Base-by-base conservation (phyloP, 73 alveolate species). In the Symbiodinium pilosum region DNA sequence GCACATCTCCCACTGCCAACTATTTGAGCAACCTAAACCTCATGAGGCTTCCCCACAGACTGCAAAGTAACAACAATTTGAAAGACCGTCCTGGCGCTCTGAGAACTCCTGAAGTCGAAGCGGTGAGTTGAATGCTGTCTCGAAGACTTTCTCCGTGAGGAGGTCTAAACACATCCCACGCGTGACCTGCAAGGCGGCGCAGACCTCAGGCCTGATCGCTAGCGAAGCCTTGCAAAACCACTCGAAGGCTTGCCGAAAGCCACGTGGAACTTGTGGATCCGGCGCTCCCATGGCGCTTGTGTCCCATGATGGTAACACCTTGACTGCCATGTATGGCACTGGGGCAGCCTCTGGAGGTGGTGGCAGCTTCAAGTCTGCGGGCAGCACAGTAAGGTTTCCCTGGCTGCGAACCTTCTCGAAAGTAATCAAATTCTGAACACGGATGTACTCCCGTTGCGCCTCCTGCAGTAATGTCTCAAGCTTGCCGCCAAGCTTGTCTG, bases 351-450 rank as follows among this genome's bases (percentile, higher is more conserved):
- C 97, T 18, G 97, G 83, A 41, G 97, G 97, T 30, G 97, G 88
- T 40, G 97, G 97, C 97, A 91, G 47, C 89, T 68, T 86, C 81
- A 91, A 86, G 59, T 91, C 97, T 41, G 97, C 39, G 41, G 97
- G 97, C 77, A 91, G 97, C 36, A 91, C 97, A 5, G 97, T 91
- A 73, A 91, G 97, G 97, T 91, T 91, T 64, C 97, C 97, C 52
- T 91, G 97, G 88, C 88, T 91, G 81, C 97, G 97, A 43, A 91
- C 98, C 98, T 93, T 93, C 36, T 93, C 98, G 77, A 93, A 93
- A 1, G 98, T 93, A 30, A 93, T 93, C 93, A 93, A 51, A 43
- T 93, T 93, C 64, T 93, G 98, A 26, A 93, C 98, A n/a, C 98
- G 98, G 43, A 93, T 86, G 32, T 93, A 93, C 93, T 93, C 98